These are phyloP conservation scores for Naganishia onofrii DNA, from an alignment of 768 basidiomycete species.

Conservation along the genomic window DNA sequence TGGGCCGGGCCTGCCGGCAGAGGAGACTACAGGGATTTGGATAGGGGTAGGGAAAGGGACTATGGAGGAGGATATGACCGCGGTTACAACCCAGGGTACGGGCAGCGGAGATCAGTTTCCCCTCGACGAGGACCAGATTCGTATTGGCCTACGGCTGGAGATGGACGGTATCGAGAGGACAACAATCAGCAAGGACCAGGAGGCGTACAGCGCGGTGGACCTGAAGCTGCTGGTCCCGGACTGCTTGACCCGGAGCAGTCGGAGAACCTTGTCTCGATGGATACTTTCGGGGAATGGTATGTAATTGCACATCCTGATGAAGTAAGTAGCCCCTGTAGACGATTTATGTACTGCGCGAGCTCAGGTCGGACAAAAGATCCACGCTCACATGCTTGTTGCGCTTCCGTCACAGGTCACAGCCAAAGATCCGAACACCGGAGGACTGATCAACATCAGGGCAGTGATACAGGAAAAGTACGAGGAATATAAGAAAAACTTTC, in stretches of 20 bases:
- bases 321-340: neutral
- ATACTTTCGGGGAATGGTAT: constrained; percentile 5
- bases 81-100: constrained; percentile 3
- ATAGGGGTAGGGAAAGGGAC: constrained; percentile 24
- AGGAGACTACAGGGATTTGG: constrained; percentile 7
- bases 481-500: constrained; percentile 88
- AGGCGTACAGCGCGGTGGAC: neutral
- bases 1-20: constrained; percentile 1
- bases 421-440: constrained; percentile 1
- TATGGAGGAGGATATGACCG: constrained; percentile 8
- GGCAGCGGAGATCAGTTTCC: neutral
- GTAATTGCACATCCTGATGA: constrained; percentile 1
- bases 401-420: neutral
- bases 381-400: neutral
- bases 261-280: neutral
- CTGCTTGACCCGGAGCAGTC: constrained; percentile 2
- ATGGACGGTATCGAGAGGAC: constrained; percentile 2
- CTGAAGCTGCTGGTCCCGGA: neutral
- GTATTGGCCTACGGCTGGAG: neutral
- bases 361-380: neutral
- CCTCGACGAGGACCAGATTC: constrained; percentile 15
- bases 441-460: neutral
- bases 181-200: constrained; percentile 2
- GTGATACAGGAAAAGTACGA: constrained; percentile 65
- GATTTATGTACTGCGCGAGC: neutral